phyloP scores from a whole-genome alignment of 2,329 filamentous ascomycete genomes.

The Penicillium sp. region DNA sequence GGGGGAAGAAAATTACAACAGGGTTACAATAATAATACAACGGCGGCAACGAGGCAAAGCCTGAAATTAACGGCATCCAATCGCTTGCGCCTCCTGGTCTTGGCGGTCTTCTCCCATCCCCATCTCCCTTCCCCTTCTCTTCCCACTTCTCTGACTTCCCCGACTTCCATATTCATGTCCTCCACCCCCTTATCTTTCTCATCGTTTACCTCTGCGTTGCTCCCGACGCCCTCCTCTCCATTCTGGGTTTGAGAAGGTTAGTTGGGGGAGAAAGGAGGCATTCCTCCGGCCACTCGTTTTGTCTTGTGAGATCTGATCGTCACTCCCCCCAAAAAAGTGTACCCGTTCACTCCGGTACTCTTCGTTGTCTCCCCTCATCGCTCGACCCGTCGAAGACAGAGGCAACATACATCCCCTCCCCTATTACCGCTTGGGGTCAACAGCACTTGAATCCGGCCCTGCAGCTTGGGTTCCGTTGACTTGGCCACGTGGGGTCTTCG shows the following conservation, averaged over 20 bases:
- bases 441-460: conserved; percentile 11
- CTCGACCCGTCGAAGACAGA: background rate
- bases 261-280: conserved; percentile 38
- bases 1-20: background rate
- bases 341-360: background rate
- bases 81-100: conserved; percentile 36
- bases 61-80: conserved; percentile 23
- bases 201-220: conserved; percentile 19
- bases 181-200: conserved; percentile 18
- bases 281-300: conserved; percentile 42
- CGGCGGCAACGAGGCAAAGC: background rate
- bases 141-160: conserved; percentile 20
- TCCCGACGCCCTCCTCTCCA: conserved; percentile 26
- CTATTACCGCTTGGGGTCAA: conserved; percentile 1
- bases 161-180: conserved; percentile 2
- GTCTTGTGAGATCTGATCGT: conserved; percentile 12
- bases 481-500: conserved; percentile 16
- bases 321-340: background rate
- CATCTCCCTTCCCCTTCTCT: conserved; percentile 16
- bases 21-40: conserved; percentile 5
- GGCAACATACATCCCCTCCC: background rate
- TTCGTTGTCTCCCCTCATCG: background rate
- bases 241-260: conserved; percentile 30
- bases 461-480: conserved; percentile 19
- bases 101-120: conserved; percentile 30